Percentiles rank a stretch among this genome's conserved stretches.
Conservation (phyloP, 495 filamentous ascomycete genomes). For the Aspergillus egyptiacus region DNA sequence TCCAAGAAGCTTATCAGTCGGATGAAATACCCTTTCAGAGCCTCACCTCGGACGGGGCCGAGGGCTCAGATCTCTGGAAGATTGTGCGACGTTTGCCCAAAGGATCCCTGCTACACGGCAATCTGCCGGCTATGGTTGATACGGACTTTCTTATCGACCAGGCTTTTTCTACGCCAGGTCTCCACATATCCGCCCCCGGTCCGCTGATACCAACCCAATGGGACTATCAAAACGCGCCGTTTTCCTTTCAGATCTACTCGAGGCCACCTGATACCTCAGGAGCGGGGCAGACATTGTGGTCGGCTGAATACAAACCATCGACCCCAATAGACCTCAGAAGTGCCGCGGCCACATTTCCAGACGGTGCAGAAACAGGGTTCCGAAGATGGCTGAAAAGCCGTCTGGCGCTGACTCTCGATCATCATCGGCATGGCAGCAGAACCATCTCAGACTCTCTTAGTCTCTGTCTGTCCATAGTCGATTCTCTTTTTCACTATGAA, state of each 20-base stretch:
- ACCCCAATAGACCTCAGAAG: constrained; percentile 52
- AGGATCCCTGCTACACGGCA: constrained; percentile 80
- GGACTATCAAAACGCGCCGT: constrained; percentile 40
- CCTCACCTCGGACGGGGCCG: constrained; percentile 80
- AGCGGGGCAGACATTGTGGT: constrained; percentile 52
- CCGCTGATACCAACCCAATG: constrained; percentile 41
- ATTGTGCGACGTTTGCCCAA: constrained; percentile 87
- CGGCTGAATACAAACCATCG: constrained; percentile 47
- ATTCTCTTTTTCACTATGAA: constrained; percentile 77
- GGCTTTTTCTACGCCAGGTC: constrained; percentile 65
- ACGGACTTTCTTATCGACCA: constrained; percentile 68
- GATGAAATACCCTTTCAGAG: constrained; percentile 64
- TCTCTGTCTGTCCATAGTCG: constrained; percentile 61
- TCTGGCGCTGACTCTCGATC: constrained; percentile 61
- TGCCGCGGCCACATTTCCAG: constrained; percentile 68
- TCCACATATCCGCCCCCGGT: constrained; percentile 57
- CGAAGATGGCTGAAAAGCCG: constrained; percentile 69
- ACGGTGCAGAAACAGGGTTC: constrained; percentile 64
- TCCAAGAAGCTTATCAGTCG: constrained; percentile 45
- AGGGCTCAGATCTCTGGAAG: constrained; percentile 74
- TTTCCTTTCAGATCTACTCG: constrained; percentile 50
- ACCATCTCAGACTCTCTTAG: constrained; percentile 76
- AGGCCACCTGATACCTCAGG: constrained; percentile 12
- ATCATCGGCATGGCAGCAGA: constrained; percentile 71
- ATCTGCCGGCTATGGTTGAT: constrained; percentile 87